Conservation (phyloP, 495 filamentous ascomycete species). For the Beverwykella pulmonaria region DNA sequence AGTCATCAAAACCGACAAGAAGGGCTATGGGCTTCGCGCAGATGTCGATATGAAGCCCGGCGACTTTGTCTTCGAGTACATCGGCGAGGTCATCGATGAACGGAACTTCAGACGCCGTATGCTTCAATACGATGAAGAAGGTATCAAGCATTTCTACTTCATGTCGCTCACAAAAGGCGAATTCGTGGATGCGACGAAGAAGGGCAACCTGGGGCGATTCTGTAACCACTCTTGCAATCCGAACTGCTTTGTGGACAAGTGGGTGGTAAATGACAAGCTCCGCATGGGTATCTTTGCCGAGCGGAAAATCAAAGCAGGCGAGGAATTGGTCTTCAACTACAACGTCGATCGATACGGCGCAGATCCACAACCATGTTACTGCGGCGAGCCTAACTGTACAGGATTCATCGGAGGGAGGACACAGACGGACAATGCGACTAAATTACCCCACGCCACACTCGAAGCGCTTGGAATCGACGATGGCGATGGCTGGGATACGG, state of each 20-base stretch:
- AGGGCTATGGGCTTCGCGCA: slow-evolving; percentile 88
- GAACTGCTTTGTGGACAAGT: slow-evolving; percentile 99
- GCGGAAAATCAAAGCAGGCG: slow-evolving; percentile 81
- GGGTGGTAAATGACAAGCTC: slow-evolving; percentile 97
- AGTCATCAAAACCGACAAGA: slow-evolving; percentile 96
- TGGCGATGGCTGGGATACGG: slow-evolving; percentile 86
- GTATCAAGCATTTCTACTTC: slow-evolving; percentile 99
- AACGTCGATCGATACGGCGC: slow-evolving; percentile 98
- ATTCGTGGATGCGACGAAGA: slow-evolving; percentile 97
- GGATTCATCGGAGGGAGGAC: slow-evolving; percentile 97
- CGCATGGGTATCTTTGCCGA: slow-evolving; percentile 99
- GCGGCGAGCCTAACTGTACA: slow-evolving; percentile 90
- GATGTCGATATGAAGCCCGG: slow-evolving; percentile 73
- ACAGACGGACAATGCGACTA: slow-evolving; percentile 92
- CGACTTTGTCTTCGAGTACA: slow-evolving; percentile 97
- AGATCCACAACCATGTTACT: slow-evolving; percentile 95
- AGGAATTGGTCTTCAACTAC: slow-evolving; percentile 99
- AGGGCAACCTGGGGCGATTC: slow-evolving; percentile 92
- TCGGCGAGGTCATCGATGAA: slow-evolving; percentile 98
- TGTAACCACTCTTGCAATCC: slow-evolving; percentile 99
- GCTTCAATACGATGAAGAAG: slow-evolving; percentile 88
- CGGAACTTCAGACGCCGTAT: slow-evolving; percentile 81
- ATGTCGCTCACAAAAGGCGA: slow-evolving; percentile 97
- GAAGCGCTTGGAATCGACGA: slow-evolving; percentile 97
- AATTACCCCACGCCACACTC: slow-evolving; percentile 85